Conservation (phyloP, 108 stramenopile species). For the Nitzschia palea region DNA sequence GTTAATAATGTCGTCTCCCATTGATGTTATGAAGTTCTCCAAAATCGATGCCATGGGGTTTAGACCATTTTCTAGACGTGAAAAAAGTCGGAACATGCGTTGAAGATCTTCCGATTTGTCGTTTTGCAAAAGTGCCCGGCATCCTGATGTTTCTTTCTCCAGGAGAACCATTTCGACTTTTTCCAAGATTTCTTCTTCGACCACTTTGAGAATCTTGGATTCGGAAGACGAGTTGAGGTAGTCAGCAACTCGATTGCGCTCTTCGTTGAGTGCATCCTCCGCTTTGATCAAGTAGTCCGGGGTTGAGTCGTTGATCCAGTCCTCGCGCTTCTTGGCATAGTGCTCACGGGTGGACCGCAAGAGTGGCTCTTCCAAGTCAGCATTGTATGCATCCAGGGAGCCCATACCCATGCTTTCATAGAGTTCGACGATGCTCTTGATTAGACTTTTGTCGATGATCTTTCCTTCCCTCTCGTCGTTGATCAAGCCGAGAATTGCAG, state of each 20-base stretch:
- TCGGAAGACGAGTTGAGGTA: constrained; percentile 94
- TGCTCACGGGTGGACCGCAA: constrained; percentile 87
- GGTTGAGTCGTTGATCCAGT: constrained; percentile 97
- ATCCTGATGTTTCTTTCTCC: constrained; percentile 98
- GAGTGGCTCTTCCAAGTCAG: constrained; percentile 90
- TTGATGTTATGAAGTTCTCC: constrained; percentile 72
- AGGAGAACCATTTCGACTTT: constrained; percentile 90
- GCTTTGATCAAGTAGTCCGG: constrained; percentile 98
- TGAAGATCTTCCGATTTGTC: constrained; percentile 95
- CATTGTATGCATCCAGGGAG: constrained; percentile 87
- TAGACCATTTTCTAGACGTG: constrained; percentile 90
- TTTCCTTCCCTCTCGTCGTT: constrained; percentile 93
- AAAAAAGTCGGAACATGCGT: constrained; percentile 96
- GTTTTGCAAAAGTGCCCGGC: constrained; percentile 92
- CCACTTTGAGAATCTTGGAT: constrained; percentile 85
- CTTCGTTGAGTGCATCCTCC: constrained; percentile 90
- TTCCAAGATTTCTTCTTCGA: constrained; percentile 95
- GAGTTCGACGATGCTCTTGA: constrained; percentile 93
- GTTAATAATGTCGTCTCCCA: constrained; percentile 89
- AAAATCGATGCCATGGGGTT: constrained; percentile 93
- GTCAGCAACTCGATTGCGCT: constrained; percentile 85
- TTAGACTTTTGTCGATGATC: constrained; percentile 93
- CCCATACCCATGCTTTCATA: constrained; percentile 98
- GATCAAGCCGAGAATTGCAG: constrained; percentile 91
- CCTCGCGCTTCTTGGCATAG: constrained; percentile 91